phyloP scores from a whole-genome alignment of 345 rosid species.

The Draba incana region DNA sequence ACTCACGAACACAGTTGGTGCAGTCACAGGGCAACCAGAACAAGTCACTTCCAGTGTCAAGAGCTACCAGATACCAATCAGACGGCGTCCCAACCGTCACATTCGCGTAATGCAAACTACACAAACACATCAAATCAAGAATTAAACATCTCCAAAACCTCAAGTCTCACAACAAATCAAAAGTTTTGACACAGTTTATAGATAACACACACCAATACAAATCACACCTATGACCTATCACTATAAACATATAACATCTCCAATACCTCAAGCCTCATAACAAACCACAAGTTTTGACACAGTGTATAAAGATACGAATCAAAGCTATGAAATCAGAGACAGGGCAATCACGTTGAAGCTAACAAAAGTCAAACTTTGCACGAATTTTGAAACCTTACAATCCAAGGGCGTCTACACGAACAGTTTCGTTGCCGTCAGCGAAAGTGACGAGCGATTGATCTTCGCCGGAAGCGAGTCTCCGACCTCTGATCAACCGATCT shows the following conservation, averaged over 20 bases:
- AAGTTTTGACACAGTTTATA: neutral
- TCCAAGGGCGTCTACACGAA: constrained; percentile 56
- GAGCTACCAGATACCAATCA: constrained; percentile 73
- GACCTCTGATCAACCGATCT: constrained; percentile 71
- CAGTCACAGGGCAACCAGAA: constrained; percentile 98
- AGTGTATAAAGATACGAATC: neutral
- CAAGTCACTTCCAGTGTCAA: constrained; percentile 93
- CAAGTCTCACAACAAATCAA: neutral
- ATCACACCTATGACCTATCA: neutral
- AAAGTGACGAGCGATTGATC: constrained; percentile 66
- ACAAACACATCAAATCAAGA: constrained; percentile 10
- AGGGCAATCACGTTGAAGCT: neutral
- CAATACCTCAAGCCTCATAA: neutral
- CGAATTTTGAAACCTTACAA: constrained; percentile 52
- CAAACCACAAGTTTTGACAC: neutral
- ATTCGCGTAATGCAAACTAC: constrained; percentile 88
- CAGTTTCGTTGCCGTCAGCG: constrained; percentile 70
- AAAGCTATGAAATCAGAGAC: neutral
- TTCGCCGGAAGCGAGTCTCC: constrained; percentile 52
- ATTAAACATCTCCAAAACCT: neutral
- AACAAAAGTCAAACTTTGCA: too few species aligned
- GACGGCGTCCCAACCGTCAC: constrained; percentile 79
- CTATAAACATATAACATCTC: neutral
- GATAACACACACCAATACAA: neutral
- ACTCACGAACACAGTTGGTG: constrained; percentile 51